Base-by-base conservation (phyloP, 805 yeast genomes). In the Suhomyces vadensis region DNA sequence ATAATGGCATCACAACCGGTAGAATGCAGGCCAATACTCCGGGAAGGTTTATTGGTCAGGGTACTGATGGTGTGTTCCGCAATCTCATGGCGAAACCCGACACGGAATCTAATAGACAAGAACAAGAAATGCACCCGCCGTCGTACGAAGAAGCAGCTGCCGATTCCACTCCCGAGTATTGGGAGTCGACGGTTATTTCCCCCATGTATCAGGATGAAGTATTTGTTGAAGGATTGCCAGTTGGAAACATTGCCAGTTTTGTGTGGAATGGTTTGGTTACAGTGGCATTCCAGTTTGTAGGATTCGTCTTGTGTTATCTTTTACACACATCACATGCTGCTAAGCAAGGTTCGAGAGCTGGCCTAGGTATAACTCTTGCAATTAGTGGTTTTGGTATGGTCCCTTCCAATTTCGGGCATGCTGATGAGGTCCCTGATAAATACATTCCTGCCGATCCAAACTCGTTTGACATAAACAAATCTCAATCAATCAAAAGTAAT, bases 281-380 rank as follows among this genome's bases (percentile, higher is more conserved):
- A 19, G 77, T 88, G n/a, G 85, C 95, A 31, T 94, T 94, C 72
- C 97, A 92, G 65, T 87, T 87, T 61, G 85, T 92, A 24, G 99
- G 99, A 3, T 94, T 94, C 65, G 73, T 94, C 33, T 74, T 92
- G 43, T 91, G 98, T 6, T 94, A 91, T 60, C 69, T 92, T 36
- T 72, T 94, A 43, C 98, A 94, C 65, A 92, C 98, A 0, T 87
- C 97, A 2, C 99, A 94, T 61, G 97, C 98, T 4, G 96, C 97
- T 3, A 89, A 88, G 60, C 91, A 91, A 57, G 99, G 99, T 2
- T 85, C 97, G 1, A 74, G 96, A 49, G 86, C 92, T 14, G 99
- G 99, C 0, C 68, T 94, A 45, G 98, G 98, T 2, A 60, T 87
- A 48, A 89, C 96, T 0, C 77, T 94, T 50, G 71, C 92, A 41